A percentile compares a stretch with the other conserved stretches of the same genome.
phyloP scores from a whole-genome alignment of 257 asterid genomes.

The Knoxia roxburghii region DNA sequence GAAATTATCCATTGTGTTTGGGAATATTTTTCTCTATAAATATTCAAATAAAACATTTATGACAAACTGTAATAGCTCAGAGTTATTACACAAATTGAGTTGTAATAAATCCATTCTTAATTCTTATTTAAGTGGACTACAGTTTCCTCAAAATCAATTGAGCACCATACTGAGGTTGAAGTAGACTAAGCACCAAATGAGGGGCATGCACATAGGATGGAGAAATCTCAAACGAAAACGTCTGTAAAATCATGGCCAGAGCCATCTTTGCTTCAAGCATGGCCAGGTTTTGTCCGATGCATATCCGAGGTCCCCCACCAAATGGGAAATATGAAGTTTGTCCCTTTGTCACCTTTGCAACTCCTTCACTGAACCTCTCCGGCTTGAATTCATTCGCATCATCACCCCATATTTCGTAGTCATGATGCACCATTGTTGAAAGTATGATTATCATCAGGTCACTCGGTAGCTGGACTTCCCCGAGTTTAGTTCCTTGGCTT shows the following conservation, averaged over 20 bases:
- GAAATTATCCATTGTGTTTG: no score
- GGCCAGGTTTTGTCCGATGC: conserved; percentile 20
- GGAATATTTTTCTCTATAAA: no score
- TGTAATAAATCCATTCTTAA: no score
- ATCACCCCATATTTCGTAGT: conserved; percentile 22
- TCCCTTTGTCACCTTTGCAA: conserved; percentile 24
- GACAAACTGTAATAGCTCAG: no score
- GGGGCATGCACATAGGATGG: conserved; percentile 25
- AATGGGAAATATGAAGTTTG: conserved; percentile 18
- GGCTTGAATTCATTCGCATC: conserved; percentile 30
- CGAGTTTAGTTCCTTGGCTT: conserved; percentile 6
- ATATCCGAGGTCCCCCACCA: conserved; percentile 24
- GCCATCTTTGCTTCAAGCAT: conserved; percentile 22
- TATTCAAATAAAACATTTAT: no score
- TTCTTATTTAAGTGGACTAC: not conserved
- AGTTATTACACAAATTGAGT: no score
- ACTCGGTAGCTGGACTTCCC: conserved; percentile 9
- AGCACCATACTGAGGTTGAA: conserved; percentile 26
- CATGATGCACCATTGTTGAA: conserved; percentile 18
- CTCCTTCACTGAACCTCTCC: conserved; percentile 24
- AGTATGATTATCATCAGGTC: conserved; percentile 14
- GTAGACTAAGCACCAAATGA: conserved; percentile 2
- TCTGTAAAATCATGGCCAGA: conserved; percentile 11
- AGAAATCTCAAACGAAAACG: conserved; percentile 21
- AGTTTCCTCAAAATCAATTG: conserved; percentile 19